A percentile compares a stretch with the other conserved stretches of the same genome.
These are phyloP conservation scores for Microstroma glucosiphilum DNA, from an alignment of 1,284 basidiomycete species.

Conservation along the genomic window DNA sequence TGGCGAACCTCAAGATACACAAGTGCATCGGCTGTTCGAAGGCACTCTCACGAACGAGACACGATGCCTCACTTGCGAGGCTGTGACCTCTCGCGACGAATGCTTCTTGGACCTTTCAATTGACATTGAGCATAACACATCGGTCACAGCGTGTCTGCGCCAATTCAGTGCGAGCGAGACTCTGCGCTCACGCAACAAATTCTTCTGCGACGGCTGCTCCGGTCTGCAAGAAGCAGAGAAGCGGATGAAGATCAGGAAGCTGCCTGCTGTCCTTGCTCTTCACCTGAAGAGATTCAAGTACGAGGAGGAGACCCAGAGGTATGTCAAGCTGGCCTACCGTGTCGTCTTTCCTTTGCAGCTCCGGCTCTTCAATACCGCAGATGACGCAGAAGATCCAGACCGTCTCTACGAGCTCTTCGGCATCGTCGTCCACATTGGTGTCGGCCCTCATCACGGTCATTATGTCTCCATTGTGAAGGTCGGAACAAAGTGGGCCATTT, in stretches of 20 bases:
- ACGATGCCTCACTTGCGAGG: slow-evolving; percentile 87
- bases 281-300: slow-evolving; percentile 98
- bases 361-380: slow-evolving; percentile 90
- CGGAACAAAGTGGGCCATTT: slow-evolving; percentile 74
- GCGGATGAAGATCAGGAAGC: slow-evolving; percentile 94
- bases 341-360: slow-evolving; percentile 93
- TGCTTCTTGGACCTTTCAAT: slow-evolving; percentile 93
- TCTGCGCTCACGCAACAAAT: slow-evolving; percentile 96
- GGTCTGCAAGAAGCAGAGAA: slow-evolving; percentile 96
- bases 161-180: slow-evolving; percentile 97
- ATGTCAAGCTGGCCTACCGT: slow-evolving; percentile 90
- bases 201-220: slow-evolving; percentile 94
- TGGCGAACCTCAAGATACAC: slow-evolving; percentile 54
- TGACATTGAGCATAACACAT: slow-evolving; percentile 95
- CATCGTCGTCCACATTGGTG: slow-evolving; percentile 95
- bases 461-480: slow-evolving; percentile 92
- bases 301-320: slow-evolving; percentile 65
- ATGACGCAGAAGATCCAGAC: slow-evolving; percentile 77
- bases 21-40: slow-evolving; percentile 87
- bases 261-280: slow-evolving; percentile 86
- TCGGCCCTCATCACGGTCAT: slow-evolving; percentile 90
- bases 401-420: slow-evolving; percentile 88
- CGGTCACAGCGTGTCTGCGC: slow-evolving; percentile 85
- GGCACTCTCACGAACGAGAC: slow-evolving; percentile 93
- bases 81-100: slow-evolving; percentile 85